Evolutionary conservation across 305 asterid genomes (phyloP).

Genomic region (Fraxinus floribunda): DNA sequence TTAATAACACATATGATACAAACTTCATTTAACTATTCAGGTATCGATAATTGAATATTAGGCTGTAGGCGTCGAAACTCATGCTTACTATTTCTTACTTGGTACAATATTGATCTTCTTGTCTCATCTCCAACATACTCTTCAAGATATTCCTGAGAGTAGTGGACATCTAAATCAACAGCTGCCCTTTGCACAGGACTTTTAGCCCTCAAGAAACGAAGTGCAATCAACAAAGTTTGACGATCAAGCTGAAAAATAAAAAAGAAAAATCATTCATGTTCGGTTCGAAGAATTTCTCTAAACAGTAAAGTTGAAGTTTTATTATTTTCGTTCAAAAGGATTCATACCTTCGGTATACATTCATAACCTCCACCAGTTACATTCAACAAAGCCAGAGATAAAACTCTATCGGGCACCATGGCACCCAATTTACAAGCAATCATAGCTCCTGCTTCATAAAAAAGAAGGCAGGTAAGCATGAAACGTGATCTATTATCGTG

Average conservation of each 20-base stretch:
- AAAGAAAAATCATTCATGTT: slow-evolving; percentile 13
- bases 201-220: slow-evolving; percentile 86
- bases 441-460: slow-evolving; percentile 78
- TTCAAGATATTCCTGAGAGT: slow-evolving; percentile 92
- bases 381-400: slow-evolving; percentile 82
- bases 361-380: slow-evolving; percentile 99
- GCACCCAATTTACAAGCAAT: slow-evolving; percentile 91
- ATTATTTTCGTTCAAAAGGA: background rate
- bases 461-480: slow-evolving; percentile 8
- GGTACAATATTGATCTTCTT: slow-evolving; percentile 77
- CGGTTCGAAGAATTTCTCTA: background rate
- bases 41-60: background rate
- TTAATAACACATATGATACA: background rate
- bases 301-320: background rate
- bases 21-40: background rate
- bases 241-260: slow-evolving; percentile 70
- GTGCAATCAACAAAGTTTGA: slow-evolving; percentile 68
- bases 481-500: background rate
- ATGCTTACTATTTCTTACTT: slow-evolving; percentile 50
- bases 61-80: slow-evolving; percentile 2
- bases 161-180: slow-evolving; percentile 95
- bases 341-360: slow-evolving; percentile 81
- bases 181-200: slow-evolving; percentile 99
- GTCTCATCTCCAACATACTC: slow-evolving; percentile 69
- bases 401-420: slow-evolving; percentile 70